Percentiles rank a stretch among this genome's conserved stretches.
Conservation (phyloP, 768 basidiomycete species). For the Aureoboletus auriporus region DNA sequence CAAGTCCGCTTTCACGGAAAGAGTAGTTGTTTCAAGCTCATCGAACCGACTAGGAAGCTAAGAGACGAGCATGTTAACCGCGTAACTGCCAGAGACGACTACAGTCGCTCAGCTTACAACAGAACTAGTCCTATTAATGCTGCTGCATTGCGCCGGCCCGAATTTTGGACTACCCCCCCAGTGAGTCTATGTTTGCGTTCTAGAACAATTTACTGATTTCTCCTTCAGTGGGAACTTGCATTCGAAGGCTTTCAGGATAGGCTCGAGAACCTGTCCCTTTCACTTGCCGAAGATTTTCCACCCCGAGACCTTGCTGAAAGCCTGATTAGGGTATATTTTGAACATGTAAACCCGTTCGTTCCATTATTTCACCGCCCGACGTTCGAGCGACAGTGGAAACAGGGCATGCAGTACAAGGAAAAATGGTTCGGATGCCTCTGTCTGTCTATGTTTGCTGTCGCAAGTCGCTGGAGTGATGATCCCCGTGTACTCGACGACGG, state of each 20-base stretch:
- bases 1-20: constrained; percentile 58
- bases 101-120: constrained; percentile 13
- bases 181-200: constrained; percentile 33
- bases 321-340: constrained; percentile 70
- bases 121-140: constrained; percentile 18
- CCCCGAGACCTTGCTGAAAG: constrained; percentile 52
- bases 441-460: constrained; percentile 63
- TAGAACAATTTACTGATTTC: not conserved
- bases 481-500: constrained; percentile 47
- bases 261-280: constrained; percentile 24
- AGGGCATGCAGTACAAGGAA: constrained; percentile 50
- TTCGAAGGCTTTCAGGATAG: constrained; percentile 45
- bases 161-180: constrained; percentile 57
- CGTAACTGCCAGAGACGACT: constrained; percentile 16
- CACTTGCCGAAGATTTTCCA: constrained; percentile 51
- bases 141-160: constrained; percentile 34
- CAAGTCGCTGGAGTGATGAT: constrained; percentile 63
- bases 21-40: constrained; percentile 53
- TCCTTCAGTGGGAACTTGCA: constrained; percentile 52
- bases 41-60: constrained; percentile 50
- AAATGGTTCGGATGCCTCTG: constrained; percentile 60
- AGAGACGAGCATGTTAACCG: constrained; percentile 49
- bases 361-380: constrained; percentile 72
- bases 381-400: constrained; percentile 59
- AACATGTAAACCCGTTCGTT: constrained; percentile 50